These are phyloP conservation scores for Alternaria dauci DNA, from an alignment of 2,329 filamentous ascomycete species.

Conservation along the genomic window DNA sequence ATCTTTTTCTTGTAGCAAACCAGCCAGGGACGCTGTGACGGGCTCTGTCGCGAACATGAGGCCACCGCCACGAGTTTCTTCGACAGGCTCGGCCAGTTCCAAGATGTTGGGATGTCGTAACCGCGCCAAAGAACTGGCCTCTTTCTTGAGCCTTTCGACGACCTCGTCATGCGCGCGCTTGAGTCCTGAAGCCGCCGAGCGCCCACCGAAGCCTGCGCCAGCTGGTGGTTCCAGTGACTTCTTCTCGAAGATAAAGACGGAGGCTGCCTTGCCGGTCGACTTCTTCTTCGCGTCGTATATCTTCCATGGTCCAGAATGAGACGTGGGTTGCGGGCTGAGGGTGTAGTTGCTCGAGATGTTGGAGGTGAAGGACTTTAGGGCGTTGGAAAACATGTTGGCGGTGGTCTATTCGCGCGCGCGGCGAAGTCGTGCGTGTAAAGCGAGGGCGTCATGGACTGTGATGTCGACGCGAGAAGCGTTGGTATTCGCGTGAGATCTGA, in stretches of 20 bases:
- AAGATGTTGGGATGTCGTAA: constrained; percentile 90
- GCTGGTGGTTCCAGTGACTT: constrained; percentile 79
- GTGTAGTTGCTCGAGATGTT: constrained; percentile 95
- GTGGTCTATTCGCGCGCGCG: constrained; percentile 47
- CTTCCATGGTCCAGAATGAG: constrained; percentile 91
- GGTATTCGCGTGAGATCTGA: constrained; percentile 25
- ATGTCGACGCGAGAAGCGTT: constrained; percentile 22
- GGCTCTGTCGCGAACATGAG: constrained; percentile 95
- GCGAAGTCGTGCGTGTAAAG: constrained; percentile 27
- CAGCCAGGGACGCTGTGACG: constrained; percentile 86
- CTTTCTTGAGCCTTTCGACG: constrained; percentile 87
- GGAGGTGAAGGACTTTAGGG: constrained; percentile 90
- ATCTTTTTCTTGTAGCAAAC: constrained; percentile 86
- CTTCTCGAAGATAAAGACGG: constrained; percentile 93
- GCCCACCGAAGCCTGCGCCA: constrained; percentile 63
- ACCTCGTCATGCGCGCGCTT: constrained; percentile 90
- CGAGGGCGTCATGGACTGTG: constrained; percentile 42
- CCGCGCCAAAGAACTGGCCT: constrained; percentile 86
- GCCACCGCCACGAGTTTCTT: constrained; percentile 89
- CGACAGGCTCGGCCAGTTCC: constrained; percentile 92
- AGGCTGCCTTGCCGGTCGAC: constrained; percentile 85
- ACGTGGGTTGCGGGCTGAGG: constrained; percentile 76
- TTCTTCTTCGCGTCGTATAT: constrained; percentile 98
- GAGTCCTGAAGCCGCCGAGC: constrained; percentile 70
- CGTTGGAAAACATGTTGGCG: constrained; percentile 80